phyloP scores from a whole-genome alignment of 2,329 filamentous ascomycete species.

The Fusarium nanum region DNA sequence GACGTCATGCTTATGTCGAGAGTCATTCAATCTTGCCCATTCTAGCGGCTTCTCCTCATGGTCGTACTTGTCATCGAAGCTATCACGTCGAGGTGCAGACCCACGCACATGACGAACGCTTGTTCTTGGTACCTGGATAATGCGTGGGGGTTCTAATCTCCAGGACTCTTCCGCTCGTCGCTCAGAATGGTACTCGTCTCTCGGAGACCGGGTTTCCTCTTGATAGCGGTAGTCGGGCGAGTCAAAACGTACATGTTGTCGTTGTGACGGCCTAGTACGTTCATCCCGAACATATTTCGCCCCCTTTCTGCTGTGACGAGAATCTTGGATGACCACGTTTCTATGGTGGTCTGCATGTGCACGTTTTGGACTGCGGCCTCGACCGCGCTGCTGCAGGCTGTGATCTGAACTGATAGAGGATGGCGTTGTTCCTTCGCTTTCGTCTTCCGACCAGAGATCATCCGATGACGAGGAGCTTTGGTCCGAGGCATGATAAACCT shows the following conservation, averaged over 20 bases:
- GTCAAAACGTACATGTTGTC: constrained; percentile 23
- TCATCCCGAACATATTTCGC: background rate
- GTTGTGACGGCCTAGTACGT: background rate
- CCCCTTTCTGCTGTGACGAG: constrained; percentile 7
- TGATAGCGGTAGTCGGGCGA: constrained; percentile 10
- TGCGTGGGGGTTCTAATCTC: constrained; percentile 27
- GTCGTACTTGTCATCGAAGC: constrained; percentile 15
- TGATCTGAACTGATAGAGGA: constrained; percentile 29
- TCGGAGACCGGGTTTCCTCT: constrained; percentile 20
- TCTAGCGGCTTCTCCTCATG: constrained; percentile 31
- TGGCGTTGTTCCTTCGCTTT: constrained; percentile 31
- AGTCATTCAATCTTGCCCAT: constrained; percentile 25
- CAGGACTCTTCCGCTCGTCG: constrained; percentile 20
- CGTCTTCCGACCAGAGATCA: constrained; percentile 17
- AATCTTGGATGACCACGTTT: constrained; percentile 12
- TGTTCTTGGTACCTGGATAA: constrained; percentile 29
- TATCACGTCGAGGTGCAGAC: constrained; percentile 31
- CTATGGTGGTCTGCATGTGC: constrained; percentile 7
- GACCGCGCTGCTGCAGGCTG: constrained; percentile 1
- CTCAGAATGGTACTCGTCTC: constrained; percentile 6
- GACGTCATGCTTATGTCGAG: constrained; percentile 11
- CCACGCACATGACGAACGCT: constrained; percentile 32
- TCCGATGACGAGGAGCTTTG: constrained; percentile 27
- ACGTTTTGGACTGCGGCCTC: constrained; percentile 21
- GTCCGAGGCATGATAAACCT: constrained; percentile 14